Conservation (phyloP, 2,329 filamentous ascomycete genomes). For the Mycogone perniciosa region DNA sequence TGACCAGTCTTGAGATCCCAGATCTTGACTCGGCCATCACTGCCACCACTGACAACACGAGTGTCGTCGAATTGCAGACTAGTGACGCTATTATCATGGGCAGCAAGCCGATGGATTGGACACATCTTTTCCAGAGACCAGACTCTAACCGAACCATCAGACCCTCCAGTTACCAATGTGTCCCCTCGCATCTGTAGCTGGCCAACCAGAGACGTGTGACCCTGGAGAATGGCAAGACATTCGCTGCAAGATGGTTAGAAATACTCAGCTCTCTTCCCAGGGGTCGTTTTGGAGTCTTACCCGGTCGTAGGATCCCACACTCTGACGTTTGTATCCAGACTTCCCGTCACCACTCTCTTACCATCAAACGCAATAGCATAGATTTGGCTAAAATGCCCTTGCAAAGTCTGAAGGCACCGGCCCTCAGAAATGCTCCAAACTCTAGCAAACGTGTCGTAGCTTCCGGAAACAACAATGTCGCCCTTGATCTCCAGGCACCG, state of each 20-base stretch:
- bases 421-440: conserved; percentile 98
- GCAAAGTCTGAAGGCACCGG: conserved; percentile 80
- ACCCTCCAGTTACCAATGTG: conserved; percentile 91
- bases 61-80: conserved; percentile 96
- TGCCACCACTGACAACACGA: conserved; percentile 90
- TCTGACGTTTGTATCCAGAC: conserved; percentile 89
- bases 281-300: conserved; percentile 39
- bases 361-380: conserved; percentile 98
- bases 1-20: conserved; percentile 94
- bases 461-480: conserved; percentile 94
- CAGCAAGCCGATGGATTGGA: conserved; percentile 88
- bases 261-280: conserved; percentile 11
- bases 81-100: conserved; percentile 97
- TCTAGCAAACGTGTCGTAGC: conserved; percentile 93
- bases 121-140: conserved; percentile 91
- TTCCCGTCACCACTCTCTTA: conserved; percentile 86
- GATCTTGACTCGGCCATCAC: conserved; percentile 95
- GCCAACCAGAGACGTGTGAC: conserved; percentile 92
- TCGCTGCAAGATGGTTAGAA: conserved; percentile 43
- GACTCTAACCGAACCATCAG: conserved; percentile 90
- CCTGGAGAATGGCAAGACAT: conserved; percentile 87
- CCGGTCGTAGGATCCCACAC: conserved; percentile 93
- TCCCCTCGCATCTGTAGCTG: conserved; percentile 94
- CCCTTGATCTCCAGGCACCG: conserved; percentile 93
- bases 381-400: conserved; percentile 96